Evolutionary conservation across 2,329 filamentous ascomycete genomes (phyloP).

Genomic region (Penicillium sclerotiorum): DNA sequence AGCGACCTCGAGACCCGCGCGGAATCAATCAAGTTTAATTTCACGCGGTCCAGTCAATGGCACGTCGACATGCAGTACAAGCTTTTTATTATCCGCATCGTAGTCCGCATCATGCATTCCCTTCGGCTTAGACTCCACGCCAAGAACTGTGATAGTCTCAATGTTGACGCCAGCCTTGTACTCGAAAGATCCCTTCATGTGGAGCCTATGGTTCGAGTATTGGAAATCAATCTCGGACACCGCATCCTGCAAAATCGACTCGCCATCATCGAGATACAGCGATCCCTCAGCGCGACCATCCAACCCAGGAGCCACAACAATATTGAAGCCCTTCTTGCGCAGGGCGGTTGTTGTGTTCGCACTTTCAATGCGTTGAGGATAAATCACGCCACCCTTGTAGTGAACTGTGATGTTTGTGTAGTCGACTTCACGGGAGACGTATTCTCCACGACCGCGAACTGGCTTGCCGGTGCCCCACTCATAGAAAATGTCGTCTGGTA

Average conservation of each 20-base stretch:
- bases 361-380: constrained; percentile 56
- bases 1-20: too few species aligned
- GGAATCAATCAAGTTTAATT: not conserved
- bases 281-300: constrained; percentile 66
- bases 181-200: not conserved
- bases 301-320: constrained; percentile 67
- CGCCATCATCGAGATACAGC: constrained; percentile 77
- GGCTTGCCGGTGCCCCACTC: constrained; percentile 58
- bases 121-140: constrained; percentile 8
- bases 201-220: not conserved
- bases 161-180: not conserved
- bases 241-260: constrained; percentile 26
- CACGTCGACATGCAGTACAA: constrained; percentile 19
- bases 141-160: constrained; percentile 13
- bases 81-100: constrained; percentile 16
- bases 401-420: constrained; percentile 62
- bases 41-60: constrained; percentile 7
- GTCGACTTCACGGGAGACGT: constrained; percentile 49
- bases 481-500: constrained; percentile 62
- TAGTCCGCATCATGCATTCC: constrained; percentile 9
- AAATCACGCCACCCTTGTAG: constrained; percentile 61
- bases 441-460: constrained; percentile 50
- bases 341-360: constrained; percentile 64
- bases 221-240: not conserved
- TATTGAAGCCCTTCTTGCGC: constrained; percentile 65